Percentiles rank a stretch among this genome's conserved stretches.
phyloP scores from a whole-genome alignment of 345 rosid species.

The Aegle marmelos region DNA sequence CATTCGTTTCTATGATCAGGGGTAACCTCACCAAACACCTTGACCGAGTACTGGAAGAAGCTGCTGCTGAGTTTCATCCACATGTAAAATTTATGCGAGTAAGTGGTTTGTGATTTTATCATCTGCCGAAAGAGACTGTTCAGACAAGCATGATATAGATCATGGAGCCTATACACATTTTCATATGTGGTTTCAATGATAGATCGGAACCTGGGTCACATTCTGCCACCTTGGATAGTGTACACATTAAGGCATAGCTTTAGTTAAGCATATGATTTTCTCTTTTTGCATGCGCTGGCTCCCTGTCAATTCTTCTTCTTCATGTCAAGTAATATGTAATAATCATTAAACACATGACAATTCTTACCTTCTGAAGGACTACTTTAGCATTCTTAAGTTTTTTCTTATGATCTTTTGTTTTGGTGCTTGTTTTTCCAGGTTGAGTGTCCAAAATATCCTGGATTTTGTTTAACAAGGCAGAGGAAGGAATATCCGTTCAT shows the following conservation, averaged over 20 bases:
- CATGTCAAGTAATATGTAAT: not conserved
- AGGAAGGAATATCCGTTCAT: conserved; percentile 85
- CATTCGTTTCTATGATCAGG: conserved; percentile 36
- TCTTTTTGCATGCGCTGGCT: not conserved
- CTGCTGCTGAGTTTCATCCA: conserved; percentile 85
- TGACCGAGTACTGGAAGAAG: conserved; percentile 81
- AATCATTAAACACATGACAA: not conserved
- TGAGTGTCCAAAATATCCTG: conserved; percentile 98
- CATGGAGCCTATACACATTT: not conserved
- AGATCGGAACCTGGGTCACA: not conserved
- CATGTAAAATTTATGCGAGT: conserved; percentile 80
- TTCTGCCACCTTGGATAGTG: not conserved
- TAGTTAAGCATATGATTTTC: not conserved
- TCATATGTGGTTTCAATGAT: not conserved
- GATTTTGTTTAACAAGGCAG: conserved; percentile 89
- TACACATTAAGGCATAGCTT: not conserved
- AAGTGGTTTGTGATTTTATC: conserved; percentile 29
- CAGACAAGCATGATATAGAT: not conserved
- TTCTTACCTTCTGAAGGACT: not conserved
- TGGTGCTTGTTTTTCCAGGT: conserved; percentile 52
- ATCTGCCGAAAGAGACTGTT: not conserved
- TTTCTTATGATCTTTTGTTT: conserved; percentile 16
- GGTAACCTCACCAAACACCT: conserved; percentile 85
- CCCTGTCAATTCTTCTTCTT: not conserved
- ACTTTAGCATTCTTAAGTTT: not conserved